phyloP scores from a whole-genome alignment of 2,329 filamentous ascomycete genomes.

The Fusarium sp. region DNA sequence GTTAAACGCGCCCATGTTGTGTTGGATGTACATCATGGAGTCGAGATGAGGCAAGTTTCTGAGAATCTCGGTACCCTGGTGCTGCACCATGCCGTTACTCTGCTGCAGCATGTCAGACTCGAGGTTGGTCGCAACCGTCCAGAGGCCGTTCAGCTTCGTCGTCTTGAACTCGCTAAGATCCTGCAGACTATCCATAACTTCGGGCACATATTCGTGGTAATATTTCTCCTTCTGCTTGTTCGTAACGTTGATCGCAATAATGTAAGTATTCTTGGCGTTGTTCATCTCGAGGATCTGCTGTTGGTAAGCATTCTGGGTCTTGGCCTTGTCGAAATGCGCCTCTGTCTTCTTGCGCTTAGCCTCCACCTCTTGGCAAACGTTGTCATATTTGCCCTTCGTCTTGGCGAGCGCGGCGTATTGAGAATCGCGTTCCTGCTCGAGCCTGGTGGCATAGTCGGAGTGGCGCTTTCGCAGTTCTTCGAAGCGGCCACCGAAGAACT shows the following conservation, averaged over 20 bases:
- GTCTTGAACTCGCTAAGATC: slow-evolving; percentile 92
- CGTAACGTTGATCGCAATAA: slow-evolving; percentile 94
- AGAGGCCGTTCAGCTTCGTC: slow-evolving; percentile 83
- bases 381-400: slow-evolving; percentile 92
- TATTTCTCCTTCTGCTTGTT: slow-evolving; percentile 98
- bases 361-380: slow-evolving; percentile 93
- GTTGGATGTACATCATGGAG: slow-evolving; percentile 96
- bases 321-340: slow-evolving; percentile 91
- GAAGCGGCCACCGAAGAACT: slow-evolving; percentile 77
- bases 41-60: slow-evolving; percentile 90
- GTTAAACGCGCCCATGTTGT: slow-evolving; percentile 85
- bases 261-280: slow-evolving; percentile 97
- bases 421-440: slow-evolving; percentile 88
- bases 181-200: slow-evolving; percentile 91
- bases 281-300: slow-evolving; percentile 96
- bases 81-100: slow-evolving; percentile 77
- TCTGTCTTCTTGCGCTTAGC: slow-evolving; percentile 94
- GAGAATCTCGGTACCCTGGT: slow-evolving; percentile 82
- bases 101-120: slow-evolving; percentile 83
- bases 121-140: slow-evolving; percentile 82
- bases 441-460: slow-evolving; percentile 85
- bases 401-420: slow-evolving; percentile 90
- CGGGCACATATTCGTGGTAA: slow-evolving; percentile 96
- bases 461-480: slow-evolving; percentile 95
- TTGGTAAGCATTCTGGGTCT: slow-evolving; percentile 90